Evolutionary conservation across 192 early-diverging fungal species (phyloP).

Genomic region (Rhizophagus prolifer): DNA sequence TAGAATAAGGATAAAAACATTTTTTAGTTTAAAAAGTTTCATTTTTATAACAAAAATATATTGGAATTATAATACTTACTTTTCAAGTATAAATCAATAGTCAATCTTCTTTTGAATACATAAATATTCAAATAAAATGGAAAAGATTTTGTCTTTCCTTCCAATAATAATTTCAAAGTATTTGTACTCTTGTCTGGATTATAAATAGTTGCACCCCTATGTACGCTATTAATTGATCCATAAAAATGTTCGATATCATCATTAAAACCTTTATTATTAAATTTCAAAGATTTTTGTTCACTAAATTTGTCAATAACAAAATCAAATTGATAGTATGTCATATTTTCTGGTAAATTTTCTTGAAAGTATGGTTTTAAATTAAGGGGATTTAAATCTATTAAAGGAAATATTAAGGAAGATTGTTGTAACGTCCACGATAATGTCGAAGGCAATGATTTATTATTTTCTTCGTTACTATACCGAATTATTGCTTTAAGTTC

Average conservation of each 20-base stretch:
- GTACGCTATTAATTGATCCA: neutral
- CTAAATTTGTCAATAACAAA: neutral
- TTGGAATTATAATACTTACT: neutral
- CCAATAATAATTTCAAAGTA: neutral
- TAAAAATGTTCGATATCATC: neutral
- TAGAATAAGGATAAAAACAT: slow-evolving; percentile 17
- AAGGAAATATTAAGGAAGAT: slow-evolving; percentile 14
- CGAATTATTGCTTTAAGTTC: slow-evolving; percentile 36
- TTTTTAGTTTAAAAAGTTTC: neutral
- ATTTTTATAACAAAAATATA: neutral
- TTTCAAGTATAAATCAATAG: neutral
- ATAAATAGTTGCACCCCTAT: neutral
- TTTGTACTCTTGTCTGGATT: neutral
- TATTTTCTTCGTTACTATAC: slow-evolving; percentile 34
- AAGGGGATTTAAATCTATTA: neutral
- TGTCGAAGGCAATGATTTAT: neutral
- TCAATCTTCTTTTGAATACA: neutral
- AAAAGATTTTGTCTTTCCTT: neutral
- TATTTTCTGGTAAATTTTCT: neutral
- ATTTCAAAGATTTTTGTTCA: neutral
- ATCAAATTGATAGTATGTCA: neutral
- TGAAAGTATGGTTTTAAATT: neutral
- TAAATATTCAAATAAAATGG: neutral
- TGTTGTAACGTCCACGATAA: slow-evolving; percentile 32
- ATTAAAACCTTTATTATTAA: neutral